Conservation (phyloP, 78 protist genomes). For the Dictyostelium purpureum region DNA sequence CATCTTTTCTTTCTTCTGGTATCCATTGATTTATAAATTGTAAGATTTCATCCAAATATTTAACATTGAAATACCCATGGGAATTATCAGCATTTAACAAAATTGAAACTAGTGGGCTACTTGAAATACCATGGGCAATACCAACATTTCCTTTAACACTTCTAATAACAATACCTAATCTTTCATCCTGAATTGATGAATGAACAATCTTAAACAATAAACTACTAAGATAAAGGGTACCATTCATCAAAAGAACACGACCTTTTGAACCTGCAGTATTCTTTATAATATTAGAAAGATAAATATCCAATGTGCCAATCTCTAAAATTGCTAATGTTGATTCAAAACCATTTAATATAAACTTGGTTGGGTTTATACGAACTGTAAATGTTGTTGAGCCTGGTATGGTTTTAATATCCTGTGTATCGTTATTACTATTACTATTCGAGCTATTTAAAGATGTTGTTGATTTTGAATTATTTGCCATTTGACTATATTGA, state of each 20-base stretch:
- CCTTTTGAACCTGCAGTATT: neutral
- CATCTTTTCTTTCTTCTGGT: neutral
- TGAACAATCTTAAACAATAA: constrained; percentile 46
- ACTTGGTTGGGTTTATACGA: constrained; percentile 58
- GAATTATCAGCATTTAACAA: constrained; percentile 21
- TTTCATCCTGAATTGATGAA: neutral
- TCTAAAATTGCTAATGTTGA: constrained; percentile 45
- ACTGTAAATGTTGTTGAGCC: constrained; percentile 55
- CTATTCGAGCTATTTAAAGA: neutral
- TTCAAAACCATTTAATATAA: constrained; percentile 22
- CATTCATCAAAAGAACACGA: constrained; percentile 57
- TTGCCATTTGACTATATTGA: constrained; percentile 16
- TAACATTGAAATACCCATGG: constrained; percentile 30
- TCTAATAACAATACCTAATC: constrained; percentile 33
- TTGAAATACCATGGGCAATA: constrained; percentile 66
- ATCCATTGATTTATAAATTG: constrained; percentile 33
- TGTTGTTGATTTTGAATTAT: neutral
- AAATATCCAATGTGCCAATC: constrained; percentile 59
- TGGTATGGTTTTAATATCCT: constrained; percentile 18
- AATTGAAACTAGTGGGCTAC: constrained; percentile 39
- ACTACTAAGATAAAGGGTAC: constrained; percentile 31
- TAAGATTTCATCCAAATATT: constrained; percentile 56
- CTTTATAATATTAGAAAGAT: constrained; percentile 44
- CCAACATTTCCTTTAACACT: constrained; percentile 50
- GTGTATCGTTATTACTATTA: neutral